Conservation (phyloP, 2,329 filamentous ascomycete species). For the Scopulariopsis brevicaulis region DNA sequence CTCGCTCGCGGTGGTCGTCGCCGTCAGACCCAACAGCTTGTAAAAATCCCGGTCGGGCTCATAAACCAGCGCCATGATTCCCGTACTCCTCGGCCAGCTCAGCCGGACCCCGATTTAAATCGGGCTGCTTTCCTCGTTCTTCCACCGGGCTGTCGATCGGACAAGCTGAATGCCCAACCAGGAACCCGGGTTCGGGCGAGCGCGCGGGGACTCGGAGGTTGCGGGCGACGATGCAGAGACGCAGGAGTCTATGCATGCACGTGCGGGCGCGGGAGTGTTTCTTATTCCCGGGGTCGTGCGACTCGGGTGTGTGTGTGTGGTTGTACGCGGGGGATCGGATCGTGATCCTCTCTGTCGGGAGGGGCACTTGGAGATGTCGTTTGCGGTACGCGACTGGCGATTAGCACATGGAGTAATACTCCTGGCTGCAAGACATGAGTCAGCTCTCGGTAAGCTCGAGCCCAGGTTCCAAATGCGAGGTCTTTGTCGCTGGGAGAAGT, state of each 20-base stretch:
- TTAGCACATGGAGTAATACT: neutral
- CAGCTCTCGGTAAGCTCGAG: neutral
- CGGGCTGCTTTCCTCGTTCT: neutral
- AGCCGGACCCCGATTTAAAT: neutral
- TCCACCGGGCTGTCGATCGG: neutral
- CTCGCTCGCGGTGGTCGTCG: neutral
- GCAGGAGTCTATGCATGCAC: neutral
- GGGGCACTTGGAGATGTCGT: neutral
- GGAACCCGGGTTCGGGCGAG: neutral
- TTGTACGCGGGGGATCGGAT: neutral
- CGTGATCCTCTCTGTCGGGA: neutral
- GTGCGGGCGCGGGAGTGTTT: neutral
- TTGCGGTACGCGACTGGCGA: neutral
- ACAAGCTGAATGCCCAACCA: neutral
- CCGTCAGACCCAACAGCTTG: slow-evolving; percentile 57
- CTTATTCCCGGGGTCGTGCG: neutral
- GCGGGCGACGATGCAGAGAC: neutral
- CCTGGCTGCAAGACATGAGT: neutral
- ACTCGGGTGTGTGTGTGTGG: neutral
- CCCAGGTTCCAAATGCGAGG: neutral
- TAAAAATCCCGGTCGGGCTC: slow-evolving; percentile 58
- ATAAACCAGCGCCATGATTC: slow-evolving; percentile 1
- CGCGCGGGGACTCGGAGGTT: neutral
- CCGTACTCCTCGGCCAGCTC: neutral
- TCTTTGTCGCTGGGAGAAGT: neutral